phyloP scores from a whole-genome alignment of 192 early-diverging fungal genomes.

The Dissophora ornata region DNA sequence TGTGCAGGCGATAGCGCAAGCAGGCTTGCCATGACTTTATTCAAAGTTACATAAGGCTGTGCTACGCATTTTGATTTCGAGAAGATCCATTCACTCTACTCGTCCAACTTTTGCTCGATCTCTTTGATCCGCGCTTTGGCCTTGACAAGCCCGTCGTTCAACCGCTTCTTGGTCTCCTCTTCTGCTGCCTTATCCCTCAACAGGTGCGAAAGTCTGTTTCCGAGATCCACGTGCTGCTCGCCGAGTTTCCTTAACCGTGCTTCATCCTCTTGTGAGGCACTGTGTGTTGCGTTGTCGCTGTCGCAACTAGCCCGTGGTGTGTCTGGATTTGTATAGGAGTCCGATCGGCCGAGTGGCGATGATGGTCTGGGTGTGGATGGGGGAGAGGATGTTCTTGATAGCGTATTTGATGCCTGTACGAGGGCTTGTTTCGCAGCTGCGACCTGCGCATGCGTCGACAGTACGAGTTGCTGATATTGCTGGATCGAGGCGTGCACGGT shows the following conservation, averaged over 20 bases:
- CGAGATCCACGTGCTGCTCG: slow-evolving; percentile 12
- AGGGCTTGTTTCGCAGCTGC: slow-evolving; percentile 14
- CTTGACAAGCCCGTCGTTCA: slow-evolving; percentile 21
- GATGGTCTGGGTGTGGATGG: neutral
- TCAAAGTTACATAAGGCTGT: too few species aligned
- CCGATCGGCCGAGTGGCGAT: too few species aligned
- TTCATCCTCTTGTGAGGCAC: slow-evolving; percentile 3
- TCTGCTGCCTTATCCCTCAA: slow-evolving; percentile 26
- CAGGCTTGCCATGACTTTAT: too few species aligned
- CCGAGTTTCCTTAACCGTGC: neutral
- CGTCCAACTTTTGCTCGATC: slow-evolving; percentile 1
- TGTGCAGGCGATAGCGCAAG: too few species aligned
- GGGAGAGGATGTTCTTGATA: neutral
- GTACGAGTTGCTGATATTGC: slow-evolving; percentile 26
- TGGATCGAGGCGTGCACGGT: slow-evolving; percentile 15
- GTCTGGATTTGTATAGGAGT: neutral
- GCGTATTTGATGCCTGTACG: neutral
- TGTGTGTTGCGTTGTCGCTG: neutral
- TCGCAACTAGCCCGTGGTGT: neutral
- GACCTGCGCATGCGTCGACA: slow-evolving; percentile 32
- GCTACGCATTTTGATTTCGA: too few species aligned
- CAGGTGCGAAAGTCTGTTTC: slow-evolving; percentile 8
- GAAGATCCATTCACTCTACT: too few species aligned
- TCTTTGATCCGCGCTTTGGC: slow-evolving; percentile 34
- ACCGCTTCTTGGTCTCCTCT: slow-evolving; percentile 24